A percentile compares a stretch with the other conserved stretches of the same genome.
phyloP scores from a whole-genome alignment of 139 green algal genomes.

The Monoraphidium neglectum region DNA sequence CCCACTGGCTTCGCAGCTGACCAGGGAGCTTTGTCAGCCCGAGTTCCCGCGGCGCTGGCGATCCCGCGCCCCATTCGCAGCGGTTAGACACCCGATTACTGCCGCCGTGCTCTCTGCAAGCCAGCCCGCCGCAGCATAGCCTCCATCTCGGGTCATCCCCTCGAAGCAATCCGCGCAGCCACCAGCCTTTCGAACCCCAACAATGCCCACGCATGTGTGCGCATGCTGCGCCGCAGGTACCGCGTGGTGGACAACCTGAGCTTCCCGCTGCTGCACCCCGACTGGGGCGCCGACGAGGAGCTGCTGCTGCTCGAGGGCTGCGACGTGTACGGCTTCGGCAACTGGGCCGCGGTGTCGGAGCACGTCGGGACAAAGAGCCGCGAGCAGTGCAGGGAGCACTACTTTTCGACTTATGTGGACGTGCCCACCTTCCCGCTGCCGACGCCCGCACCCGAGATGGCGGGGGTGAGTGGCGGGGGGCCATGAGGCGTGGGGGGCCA shows the following conservation, averaged over 20 bases:
- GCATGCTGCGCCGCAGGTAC: constrained; percentile 65
- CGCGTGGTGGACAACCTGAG: constrained; percentile 90
- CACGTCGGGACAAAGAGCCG: constrained; percentile 83
- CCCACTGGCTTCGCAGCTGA: no score
- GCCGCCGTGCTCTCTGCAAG: no score
- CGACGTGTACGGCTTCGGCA: constrained; percentile 84
- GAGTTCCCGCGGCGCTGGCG: no score
- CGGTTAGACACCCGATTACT: no score
- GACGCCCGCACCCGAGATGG: constrained; percentile 57
- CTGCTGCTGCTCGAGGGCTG: constrained; percentile 93
- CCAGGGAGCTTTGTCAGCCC: no score
- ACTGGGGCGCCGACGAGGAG: constrained; percentile 97
- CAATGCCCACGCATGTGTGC: no score
- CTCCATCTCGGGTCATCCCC: no score
- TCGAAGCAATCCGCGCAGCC: no score
- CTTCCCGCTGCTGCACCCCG: constrained; percentile 90
- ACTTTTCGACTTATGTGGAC: constrained; percentile 82
- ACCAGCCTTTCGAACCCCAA: no score
- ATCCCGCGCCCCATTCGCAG: no score
- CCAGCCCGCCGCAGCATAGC: no score
- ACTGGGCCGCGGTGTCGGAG: constrained; percentile 89
- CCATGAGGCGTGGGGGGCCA: background rate
- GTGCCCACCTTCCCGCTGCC: constrained; percentile 67
- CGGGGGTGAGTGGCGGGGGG: constrained; percentile 13
- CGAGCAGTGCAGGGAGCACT: constrained; percentile 81